Base-by-base conservation (phyloP, 2,329 filamentous ascomycete species). In the Gnomoniopsis smithogilvyi region DNA sequence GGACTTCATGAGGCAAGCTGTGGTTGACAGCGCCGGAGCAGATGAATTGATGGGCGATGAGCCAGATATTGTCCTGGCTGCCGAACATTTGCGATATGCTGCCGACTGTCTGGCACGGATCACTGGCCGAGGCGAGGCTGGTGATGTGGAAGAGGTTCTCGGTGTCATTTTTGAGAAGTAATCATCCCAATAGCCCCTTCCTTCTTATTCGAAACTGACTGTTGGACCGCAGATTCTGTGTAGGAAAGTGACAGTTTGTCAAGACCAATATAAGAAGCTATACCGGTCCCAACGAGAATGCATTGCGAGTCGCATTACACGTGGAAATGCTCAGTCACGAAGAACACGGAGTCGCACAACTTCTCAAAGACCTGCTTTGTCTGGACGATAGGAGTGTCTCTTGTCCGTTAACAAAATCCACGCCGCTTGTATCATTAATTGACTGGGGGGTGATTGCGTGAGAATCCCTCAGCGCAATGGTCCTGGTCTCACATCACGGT, bases 81-180 rank as follows among this genome's bases (percentile, higher is more conserved):
- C 95, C 0, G 95, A 99, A 73, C 86, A 93, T 69, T 79, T 99
- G 57, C 87, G 95, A 47, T 86, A 85, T 64, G 93, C 92, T 14
- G 92, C 91, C 1, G 84, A 88, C 54, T 88, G 86, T 63, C 79
- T 97, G n/a, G 89, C 92, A 2, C 85, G 87, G 59, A 96, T 98
- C 67, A 98, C 92, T 1, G 95, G 95, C 0, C 85, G 85, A 57
- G 93, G 92, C 1, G 91, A 92, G 67, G 84, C 83, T 45, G 91
- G 92, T 2, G 94, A 98, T 73, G 92, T 98, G 17, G 94, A 99
- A 71, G 95, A 98, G 70, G 91, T 99, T 8, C 76, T 99, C 48
- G 95, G 95, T 0, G 93, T 99, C 22, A 93, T 99, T 3, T 99
- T 99, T 76, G 94, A 98, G 73, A 98, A 96, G 91, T 96, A 77